Evolutionary conservation across 2,329 filamentous ascomycete species (phyloP).

Genomic region (Parascedosporium putredinis): DNA sequence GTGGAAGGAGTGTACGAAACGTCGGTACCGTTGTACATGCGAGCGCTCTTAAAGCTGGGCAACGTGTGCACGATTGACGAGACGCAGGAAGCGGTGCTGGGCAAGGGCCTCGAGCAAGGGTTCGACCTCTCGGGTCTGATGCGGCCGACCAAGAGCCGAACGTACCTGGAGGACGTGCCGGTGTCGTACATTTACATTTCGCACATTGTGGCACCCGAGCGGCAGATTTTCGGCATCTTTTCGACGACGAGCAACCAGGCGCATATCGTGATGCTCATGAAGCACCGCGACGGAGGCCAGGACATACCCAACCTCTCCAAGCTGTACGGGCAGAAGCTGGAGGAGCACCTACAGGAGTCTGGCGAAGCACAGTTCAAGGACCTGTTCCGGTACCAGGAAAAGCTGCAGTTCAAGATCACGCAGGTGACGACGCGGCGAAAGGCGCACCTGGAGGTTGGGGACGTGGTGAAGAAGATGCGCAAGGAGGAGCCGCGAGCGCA

Average conservation of each 20-base stretch:
- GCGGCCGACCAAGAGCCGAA: conserved; percentile 48
- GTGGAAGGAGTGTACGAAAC: conserved; percentile 97
- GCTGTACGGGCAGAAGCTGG: conserved; percentile 70
- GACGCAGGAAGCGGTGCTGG: conserved; percentile 77
- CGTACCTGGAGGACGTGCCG: conserved; percentile 65
- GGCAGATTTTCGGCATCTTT: conserved; percentile 88
- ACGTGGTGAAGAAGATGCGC: conserved; percentile 80
- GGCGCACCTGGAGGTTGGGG: conserved; percentile 76
- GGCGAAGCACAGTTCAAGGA: conserved; percentile 58
- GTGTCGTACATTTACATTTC: conserved; percentile 87
- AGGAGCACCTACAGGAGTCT: conserved; percentile 53
- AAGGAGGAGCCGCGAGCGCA: conserved; percentile 73
- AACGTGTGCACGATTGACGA: conserved; percentile 92
- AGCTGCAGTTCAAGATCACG: conserved; percentile 72
- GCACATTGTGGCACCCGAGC: conserved; percentile 80
- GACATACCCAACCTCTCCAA: conserved; percentile 84
- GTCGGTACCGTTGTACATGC: conserved; percentile 75
- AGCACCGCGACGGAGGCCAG: conserved; percentile 63
- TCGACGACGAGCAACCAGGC: conserved; percentile 73
- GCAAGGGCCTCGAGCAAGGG: conserved; percentile 83
- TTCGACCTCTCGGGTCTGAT: conserved; percentile 77
- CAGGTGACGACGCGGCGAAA: conserved; percentile 87
- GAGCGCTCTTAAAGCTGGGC: conserved; percentile 81
- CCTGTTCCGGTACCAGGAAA: conserved; percentile 78
- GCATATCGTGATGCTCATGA: conserved; percentile 80